Conservation (phyloP, 495 filamentous ascomycete species). For the Hyaloscypha finlandica region DNA sequence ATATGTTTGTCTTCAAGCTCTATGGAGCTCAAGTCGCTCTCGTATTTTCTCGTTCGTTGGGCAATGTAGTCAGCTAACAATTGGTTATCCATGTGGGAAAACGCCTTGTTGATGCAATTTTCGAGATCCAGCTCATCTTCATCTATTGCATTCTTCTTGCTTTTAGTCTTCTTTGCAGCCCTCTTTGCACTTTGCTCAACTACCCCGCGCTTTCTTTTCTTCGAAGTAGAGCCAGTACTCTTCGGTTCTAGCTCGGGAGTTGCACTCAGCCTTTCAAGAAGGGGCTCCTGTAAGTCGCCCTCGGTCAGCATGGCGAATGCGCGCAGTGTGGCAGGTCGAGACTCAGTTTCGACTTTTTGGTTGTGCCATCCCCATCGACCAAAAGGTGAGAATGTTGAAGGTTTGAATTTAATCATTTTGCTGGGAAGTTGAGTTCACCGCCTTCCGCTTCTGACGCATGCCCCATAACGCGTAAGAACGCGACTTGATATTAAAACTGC, state of each 20-base stretch:
- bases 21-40: slow-evolving; percentile 74
- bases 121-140: slow-evolving; percentile 61
- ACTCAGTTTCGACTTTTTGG: neutral
- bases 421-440: neutral
- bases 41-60: slow-evolving; percentile 75
- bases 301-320: slow-evolving; percentile 23
- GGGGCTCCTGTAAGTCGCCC: slow-evolving; percentile 31
- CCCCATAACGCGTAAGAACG: neutral
- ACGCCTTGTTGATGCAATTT: slow-evolving; percentile 74
- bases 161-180: slow-evolving; percentile 42
- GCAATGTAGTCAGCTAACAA: slow-evolving; percentile 85
- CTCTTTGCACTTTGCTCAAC: slow-evolving; percentile 15
- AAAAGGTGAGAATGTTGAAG: neutral
- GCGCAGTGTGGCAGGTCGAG: neutral
- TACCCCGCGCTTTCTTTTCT: slow-evolving; percentile 30
- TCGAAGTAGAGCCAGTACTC: slow-evolving; percentile 4
- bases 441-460: neutral
- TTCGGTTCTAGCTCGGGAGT: slow-evolving; percentile 17
- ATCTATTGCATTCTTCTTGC: slow-evolving; percentile 60
- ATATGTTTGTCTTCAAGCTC: slow-evolving; percentile 83
- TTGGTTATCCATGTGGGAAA: slow-evolving; percentile 77
- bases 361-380: neutral
- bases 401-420: neutral
- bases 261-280: slow-evolving; percentile 26
- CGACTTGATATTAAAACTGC: neutral